Evolutionary conservation across 2,329 filamentous ascomycete species (phyloP).

Genomic region (Gaeumannomyces tritici): DNA sequence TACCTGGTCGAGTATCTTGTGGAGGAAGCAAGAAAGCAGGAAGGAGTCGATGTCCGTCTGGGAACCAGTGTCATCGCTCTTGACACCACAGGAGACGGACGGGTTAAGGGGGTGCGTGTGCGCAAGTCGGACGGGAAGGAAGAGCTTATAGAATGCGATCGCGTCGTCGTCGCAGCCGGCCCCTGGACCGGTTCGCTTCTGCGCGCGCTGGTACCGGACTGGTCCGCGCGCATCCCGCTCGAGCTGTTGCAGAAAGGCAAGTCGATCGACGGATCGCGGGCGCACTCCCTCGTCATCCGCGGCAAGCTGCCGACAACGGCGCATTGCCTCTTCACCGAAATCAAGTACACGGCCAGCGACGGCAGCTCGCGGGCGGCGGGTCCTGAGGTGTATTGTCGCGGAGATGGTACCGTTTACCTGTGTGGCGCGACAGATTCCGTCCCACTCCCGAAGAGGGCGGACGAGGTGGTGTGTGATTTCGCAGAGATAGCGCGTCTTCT

Average conservation of each 20-base stretch:
- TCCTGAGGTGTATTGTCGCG: conserved; percentile 89
- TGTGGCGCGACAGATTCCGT: conserved; percentile 54
- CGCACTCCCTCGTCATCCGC: conserved; percentile 27
- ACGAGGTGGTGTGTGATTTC: conserved; percentile 67
- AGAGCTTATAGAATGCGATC: conserved; percentile 26
- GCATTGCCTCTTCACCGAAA: conserved; percentile 64
- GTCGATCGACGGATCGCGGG: conserved; percentile 34
- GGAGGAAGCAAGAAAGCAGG: conserved; percentile 34
- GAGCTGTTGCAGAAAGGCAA: conserved; percentile 1
- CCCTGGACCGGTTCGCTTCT: conserved; percentile 55
- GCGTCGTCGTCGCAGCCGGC: conserved; percentile 54
- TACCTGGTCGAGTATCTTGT: conserved; percentile 58
- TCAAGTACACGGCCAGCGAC: conserved; percentile 43
- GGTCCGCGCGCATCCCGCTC: not conserved
- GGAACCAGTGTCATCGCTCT: conserved; percentile 48
- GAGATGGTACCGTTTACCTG: conserved; percentile 82
- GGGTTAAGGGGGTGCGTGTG: conserved; percentile 43
- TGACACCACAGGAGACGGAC: conserved; percentile 35
- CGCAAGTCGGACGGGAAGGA: conserved; percentile 21
- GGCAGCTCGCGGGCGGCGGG: conserved; percentile 47
- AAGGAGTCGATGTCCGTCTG: conserved; percentile 57
- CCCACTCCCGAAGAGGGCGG: conserved; percentile 66
- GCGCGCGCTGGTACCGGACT: conserved; percentile 13
- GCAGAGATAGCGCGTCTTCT: conserved; percentile 75
- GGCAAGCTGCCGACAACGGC: not conserved